Base-by-base conservation (phyloP, 1,284 basidiomycete species). In the Fereydounia khargensis region DNA sequence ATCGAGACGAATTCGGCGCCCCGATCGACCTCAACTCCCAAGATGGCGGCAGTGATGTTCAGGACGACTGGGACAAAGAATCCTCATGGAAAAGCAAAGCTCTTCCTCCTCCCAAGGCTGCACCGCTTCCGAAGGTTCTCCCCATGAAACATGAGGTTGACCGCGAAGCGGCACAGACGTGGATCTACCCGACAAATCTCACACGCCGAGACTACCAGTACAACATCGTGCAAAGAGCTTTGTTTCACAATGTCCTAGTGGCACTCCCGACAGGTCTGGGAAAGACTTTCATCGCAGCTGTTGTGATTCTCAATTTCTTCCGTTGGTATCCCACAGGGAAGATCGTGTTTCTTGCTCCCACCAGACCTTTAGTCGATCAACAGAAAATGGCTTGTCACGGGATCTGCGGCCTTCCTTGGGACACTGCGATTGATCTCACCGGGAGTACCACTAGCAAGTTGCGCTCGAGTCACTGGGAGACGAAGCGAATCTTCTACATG, bases 261-360 rank as follows among this genome's bases (percentile, higher is more conserved):
- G 88, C 91, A 1, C 79, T 98, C 10, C 95, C 95, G 0, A 99
- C 95, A 0, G 95, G 95, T 49, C 80, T 98, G 6, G 95, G 95
- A 17, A 99, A 99, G 79, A 98, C 95, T 0, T 98, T 99, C 70
- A 88, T 99, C 51, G 95, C 95, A 1, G 92, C 94, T 1, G 90
- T 91, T 1, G 84, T 98, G 17, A 97, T 99, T 89, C 73, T 76
- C 45, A 76, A 76, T 59, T 73, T 70, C 35, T 70, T 61, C 41
- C 61, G 67, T 10, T 76, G 64, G 65, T 72, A 47, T 33, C 73
- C 73, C 1, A 28, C 58, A 10, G 70, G 70, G 16, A 74, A 74
- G 48, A 73, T 98, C 14, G 82, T 98, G 17, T 99, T 99, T 69
- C 84, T 97, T 22, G 94, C 94, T 0, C 94, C 95, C 0, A 91